phyloP scores from a whole-genome alignment of 371 early-diverging fungal genomes.

The Mucor ambiguus region DNA sequence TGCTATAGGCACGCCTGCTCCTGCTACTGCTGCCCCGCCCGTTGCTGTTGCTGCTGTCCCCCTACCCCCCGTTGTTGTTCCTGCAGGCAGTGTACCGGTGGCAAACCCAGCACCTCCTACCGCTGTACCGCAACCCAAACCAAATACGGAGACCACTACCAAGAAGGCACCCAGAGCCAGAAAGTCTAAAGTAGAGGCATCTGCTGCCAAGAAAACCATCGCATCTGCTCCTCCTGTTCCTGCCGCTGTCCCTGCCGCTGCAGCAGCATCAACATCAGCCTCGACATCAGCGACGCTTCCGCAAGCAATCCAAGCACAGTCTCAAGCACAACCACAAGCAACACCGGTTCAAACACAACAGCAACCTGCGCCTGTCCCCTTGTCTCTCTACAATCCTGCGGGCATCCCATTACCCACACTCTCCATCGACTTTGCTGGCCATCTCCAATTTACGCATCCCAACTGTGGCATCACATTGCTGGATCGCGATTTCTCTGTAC shows the following conservation, averaged over 20 bases:
- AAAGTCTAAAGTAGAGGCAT: not conserved
- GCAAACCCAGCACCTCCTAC: not conserved
- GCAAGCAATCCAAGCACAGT: not conserved
- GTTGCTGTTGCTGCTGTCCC: not conserved
- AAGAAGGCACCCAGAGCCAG: slow-evolving; percentile 4
- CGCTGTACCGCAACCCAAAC: not conserved
- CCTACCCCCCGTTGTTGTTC: not conserved
- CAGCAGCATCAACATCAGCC: slow-evolving; percentile 2
- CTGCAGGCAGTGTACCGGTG: not conserved
- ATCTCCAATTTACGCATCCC: slow-evolving; percentile 55
- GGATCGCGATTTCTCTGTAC: slow-evolving; percentile 56
- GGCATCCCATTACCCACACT: slow-evolving; percentile 62
- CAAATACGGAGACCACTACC: not conserved
- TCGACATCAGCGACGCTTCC: not conserved
- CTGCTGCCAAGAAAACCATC: not conserved
- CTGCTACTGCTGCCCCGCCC: not conserved
- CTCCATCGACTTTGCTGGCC: slow-evolving; percentile 56
- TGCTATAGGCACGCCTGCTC: not conserved
- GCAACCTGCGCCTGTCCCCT: slow-evolving; percentile 18
- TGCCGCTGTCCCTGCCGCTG: not conserved
- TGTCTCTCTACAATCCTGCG: slow-evolving; percentile 32
- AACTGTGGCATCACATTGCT: slow-evolving; percentile 60
- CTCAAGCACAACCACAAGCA: slow-evolving; percentile 1
- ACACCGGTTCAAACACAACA: slow-evolving; percentile 11
- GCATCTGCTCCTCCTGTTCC: not conserved